Evolutionary conservation across 2,329 filamentous ascomycete species (phyloP).

Genomic region (Chaetomium olivaceum): DNA sequence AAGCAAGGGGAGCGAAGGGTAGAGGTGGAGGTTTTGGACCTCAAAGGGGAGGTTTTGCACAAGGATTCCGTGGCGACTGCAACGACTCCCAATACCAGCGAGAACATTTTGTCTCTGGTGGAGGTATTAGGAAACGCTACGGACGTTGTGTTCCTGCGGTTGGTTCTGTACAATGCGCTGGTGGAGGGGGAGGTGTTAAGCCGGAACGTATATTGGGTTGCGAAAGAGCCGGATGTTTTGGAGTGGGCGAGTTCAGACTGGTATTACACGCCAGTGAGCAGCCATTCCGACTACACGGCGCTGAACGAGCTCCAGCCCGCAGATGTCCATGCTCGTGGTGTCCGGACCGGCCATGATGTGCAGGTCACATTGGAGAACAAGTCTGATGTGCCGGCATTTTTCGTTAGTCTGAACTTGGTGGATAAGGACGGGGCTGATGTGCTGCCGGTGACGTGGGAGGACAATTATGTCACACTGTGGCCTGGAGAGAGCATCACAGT

Average conservation of each 20-base stretch:
- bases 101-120: conserved; percentile 39
- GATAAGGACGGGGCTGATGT: conserved; percentile 48
- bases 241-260: conserved; percentile 60
- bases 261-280: conserved; percentile 58
- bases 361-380: conserved; percentile 53
- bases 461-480: conserved; percentile 65
- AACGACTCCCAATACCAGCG: conserved; percentile 50
- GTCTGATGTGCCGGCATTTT: conserved; percentile 56
- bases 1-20: conserved; percentile 45
- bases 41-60: conserved; percentile 47
- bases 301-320: conserved; percentile 45
- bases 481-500: conserved; percentile 53
- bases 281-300: conserved; percentile 51
- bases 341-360: conserved; percentile 16
- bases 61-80: conserved; percentile 36
- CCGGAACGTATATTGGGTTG: conserved; percentile 63
- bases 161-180: conserved; percentile 45
- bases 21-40: conserved; percentile 51
- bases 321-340: conserved; percentile 38
- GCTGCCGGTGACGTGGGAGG: conserved; percentile 56
- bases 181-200: conserved; percentile 43
- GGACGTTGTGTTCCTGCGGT: conserved; percentile 52
- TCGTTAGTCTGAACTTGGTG: conserved; percentile 54
- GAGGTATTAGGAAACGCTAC: conserved; percentile 36
- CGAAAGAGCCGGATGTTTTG: conserved; percentile 48